These are phyloP conservation scores for Curvularia sp. DNA, from an alignment of 2,329 filamentous ascomycete genomes.

Conservation along the genomic window DNA sequence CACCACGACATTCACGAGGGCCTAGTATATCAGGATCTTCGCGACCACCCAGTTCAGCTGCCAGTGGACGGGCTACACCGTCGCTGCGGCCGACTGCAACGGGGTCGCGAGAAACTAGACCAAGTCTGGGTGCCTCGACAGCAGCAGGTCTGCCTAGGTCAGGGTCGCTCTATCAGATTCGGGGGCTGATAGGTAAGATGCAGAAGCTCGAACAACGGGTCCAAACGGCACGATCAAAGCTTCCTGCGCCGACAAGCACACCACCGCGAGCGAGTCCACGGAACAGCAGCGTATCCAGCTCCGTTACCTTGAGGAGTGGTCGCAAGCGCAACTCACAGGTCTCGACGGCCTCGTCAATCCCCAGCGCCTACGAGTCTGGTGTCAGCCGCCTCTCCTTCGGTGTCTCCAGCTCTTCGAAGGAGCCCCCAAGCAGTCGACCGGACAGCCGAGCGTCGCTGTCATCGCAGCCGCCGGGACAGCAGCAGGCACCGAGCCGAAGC, in stretches of 20 bases:
- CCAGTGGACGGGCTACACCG: conserved; percentile 54
- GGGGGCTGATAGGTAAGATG: conserved; percentile 94
- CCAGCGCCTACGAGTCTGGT: conserved; percentile 34
- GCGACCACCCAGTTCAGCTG: conserved; percentile 26
- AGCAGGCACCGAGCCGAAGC: conserved; percentile 66
- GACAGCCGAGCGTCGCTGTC: conserved; percentile 68
- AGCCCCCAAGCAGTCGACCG: conserved; percentile 63
- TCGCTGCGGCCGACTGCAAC: conserved; percentile 48
- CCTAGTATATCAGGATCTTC: conserved; percentile 65
- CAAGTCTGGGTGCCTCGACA: conserved; percentile 60
- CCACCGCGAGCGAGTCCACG: conserved; percentile 84
- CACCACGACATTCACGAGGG: conserved; percentile 60
- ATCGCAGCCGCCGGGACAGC: conserved; percentile 31
- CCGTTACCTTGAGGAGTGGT: conserved; percentile 69
- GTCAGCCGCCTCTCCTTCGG: conserved; percentile 61
- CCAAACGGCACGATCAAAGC: conserved; percentile 86
- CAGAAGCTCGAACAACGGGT: conserved; percentile 93
- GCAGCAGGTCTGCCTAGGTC: conserved; percentile 61
- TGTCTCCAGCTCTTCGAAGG: conserved; percentile 40
- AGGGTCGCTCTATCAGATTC: conserved; percentile 87
- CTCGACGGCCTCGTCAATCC: conserved; percentile 50
- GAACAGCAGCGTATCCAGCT: conserved; percentile 59
- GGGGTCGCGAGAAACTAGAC: conserved; percentile 49
- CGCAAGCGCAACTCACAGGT: conserved; percentile 69
- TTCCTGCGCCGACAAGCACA: conserved; percentile 79